Percentiles rank a stretch among this genome's conserved stretches.
Evolutionary conservation across 1,139 yeast species (phyloP).

Genomic region (Pichia sp.): DNA sequence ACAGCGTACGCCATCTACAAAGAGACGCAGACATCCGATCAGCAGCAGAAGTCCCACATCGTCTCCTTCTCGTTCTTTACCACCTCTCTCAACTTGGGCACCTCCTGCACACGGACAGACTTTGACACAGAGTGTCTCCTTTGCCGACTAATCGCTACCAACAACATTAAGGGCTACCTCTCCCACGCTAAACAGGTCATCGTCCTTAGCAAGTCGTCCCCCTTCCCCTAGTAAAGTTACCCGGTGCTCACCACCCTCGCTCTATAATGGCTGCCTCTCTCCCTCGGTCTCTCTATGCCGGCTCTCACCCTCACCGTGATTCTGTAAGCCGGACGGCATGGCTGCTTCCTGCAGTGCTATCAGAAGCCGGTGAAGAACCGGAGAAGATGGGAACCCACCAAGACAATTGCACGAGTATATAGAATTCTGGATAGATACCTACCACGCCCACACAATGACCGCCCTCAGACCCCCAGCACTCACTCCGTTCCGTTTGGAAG

Average conservation of each 20-base stretch:
- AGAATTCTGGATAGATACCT: background rate
- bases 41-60: slow-evolving; percentile 29
- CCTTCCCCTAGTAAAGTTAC: slow-evolving; percentile 6
- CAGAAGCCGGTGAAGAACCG: background rate
- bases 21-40: background rate
- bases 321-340: background rate
- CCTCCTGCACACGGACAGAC: background rate
- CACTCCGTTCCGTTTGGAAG: slow-evolving; percentile 28
- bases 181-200: slow-evolving; percentile 9
- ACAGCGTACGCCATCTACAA: slow-evolving; percentile 1
- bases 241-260: background rate
- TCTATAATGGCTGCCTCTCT: background rate
- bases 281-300: background rate
- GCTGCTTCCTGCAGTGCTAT: slow-evolving; percentile 4
- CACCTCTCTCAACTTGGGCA: background rate
- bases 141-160: slow-evolving; percentile 4
- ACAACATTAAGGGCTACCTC: slow-evolving; percentile 8
- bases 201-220: slow-evolving; percentile 7
- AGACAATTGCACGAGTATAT: background rate
- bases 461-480: background rate
- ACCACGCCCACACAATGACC: slow-evolving; percentile 1
- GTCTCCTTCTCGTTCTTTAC: slow-evolving; percentile 31
- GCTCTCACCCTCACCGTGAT: too few species aligned
- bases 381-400: background rate
- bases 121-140: slow-evolving; percentile 7